Evolutionary conservation across 176 grass and related monocot species (phyloP).

Genomic region (Cenchrus purpureus): DNA sequence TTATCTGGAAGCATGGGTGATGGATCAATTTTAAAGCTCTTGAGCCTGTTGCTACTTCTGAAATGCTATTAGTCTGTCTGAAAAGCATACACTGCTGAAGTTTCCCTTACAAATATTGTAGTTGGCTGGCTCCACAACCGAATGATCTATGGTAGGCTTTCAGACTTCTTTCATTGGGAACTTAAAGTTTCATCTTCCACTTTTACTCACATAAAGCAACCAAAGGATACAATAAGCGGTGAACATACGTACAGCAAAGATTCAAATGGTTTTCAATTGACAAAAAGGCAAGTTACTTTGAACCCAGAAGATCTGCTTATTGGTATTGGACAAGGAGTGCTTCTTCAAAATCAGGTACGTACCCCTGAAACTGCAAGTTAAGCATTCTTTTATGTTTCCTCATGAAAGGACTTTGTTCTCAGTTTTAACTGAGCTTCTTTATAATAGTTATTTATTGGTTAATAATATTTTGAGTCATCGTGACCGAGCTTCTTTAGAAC

Average conservation of each 20-base stretch:
- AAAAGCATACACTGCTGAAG: constrained; percentile 42
- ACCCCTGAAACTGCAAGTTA: neutral
- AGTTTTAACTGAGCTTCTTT: neutral
- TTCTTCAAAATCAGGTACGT: constrained; percentile 10
- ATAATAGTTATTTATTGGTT: neutral
- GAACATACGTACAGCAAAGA: neutral
- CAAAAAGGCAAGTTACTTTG: constrained; percentile 52
- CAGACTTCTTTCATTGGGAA: constrained; percentile 16
- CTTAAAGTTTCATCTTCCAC: constrained; percentile 29
- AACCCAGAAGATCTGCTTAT: constrained; percentile 23
- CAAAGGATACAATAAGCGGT: constrained; percentile 18
- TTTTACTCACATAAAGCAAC: constrained; percentile 42
- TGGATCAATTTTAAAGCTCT: constrained; percentile 27
- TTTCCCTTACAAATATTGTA: constrained; percentile 21
- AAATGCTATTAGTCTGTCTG: constrained; percentile 38
- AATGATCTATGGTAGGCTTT: constrained; percentile 38
- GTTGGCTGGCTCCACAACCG: constrained; percentile 26
- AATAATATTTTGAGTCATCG: constrained; percentile 1
- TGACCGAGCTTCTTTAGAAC: neutral
- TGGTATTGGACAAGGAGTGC: neutral
- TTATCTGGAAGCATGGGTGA: constrained; percentile 39
- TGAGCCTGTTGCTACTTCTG: constrained; percentile 21
- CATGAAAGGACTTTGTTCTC: neutral
- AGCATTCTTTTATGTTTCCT: neutral
- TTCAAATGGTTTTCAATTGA: constrained; percentile 40